Evolutionary conservation across 306 rosid genomes (phyloP).

Genomic region (Notholithocarpus densiflorus): DNA sequence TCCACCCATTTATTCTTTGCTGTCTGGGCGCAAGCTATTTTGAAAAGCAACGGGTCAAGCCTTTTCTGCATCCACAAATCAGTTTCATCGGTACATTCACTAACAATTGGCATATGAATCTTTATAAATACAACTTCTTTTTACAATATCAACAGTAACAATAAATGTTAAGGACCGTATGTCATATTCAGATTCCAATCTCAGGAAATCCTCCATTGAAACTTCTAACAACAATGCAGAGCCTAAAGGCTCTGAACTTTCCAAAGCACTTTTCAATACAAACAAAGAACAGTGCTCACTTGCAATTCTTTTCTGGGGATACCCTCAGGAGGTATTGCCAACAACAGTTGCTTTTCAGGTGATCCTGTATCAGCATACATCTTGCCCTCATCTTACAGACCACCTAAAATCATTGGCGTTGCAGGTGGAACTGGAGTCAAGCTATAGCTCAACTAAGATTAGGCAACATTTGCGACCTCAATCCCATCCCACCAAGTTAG

Average conservation of each 20-base stretch:
- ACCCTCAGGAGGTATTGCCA: slow-evolving; percentile 75
- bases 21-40: slow-evolving; percentile 81
- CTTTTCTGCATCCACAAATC: slow-evolving; percentile 58
- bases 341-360: slow-evolving; percentile 69
- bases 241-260: neutral
- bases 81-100: slow-evolving; percentile 2
- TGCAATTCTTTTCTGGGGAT: slow-evolving; percentile 72
- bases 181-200: neutral
- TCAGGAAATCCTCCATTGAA: neutral
- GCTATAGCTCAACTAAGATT: too few species aligned
- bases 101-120: neutral
- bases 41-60: slow-evolving; percentile 48
- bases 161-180: neutral
- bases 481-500: too few species aligned
- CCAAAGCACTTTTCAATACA: neutral
- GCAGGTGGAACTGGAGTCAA: too few species aligned
- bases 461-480: too few species aligned
- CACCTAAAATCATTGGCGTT: too few species aligned
- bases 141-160: neutral
- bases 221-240: neutral
- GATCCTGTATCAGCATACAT: slow-evolving; percentile 63
- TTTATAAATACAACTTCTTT: neutral
- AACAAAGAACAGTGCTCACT: slow-evolving; percentile 21
- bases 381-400: slow-evolving; percentile 52
- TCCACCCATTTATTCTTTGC: slow-evolving; percentile 85